These are phyloP conservation scores for Xylariaceae sp. DNA, from an alignment of 2,329 filamentous ascomycete genomes.

Conservation along the genomic window DNA sequence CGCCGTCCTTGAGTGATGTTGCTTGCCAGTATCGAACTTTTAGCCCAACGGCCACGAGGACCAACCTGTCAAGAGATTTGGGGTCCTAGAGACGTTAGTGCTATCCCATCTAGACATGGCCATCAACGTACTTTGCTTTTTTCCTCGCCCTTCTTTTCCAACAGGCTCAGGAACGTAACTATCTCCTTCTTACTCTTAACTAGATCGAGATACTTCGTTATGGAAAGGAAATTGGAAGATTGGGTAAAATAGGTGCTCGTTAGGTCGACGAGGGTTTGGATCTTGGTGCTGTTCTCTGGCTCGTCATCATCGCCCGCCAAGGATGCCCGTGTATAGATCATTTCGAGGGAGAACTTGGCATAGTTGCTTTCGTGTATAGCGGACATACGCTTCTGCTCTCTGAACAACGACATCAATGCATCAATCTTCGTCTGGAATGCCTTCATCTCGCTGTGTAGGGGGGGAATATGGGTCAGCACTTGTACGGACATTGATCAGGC, in stretches of 20 bases:
- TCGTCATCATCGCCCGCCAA: neutral
- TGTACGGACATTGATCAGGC: neutral
- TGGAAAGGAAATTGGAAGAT: conserved; percentile 43
- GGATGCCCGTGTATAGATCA: conserved; percentile 1
- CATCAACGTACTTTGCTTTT: conserved; percentile 30
- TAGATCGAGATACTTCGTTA: conserved; percentile 41
- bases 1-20: conserved; percentile 7
- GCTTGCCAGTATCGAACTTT: conserved; percentile 21
- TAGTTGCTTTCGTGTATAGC: conserved; percentile 8
- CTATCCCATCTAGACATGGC: neutral
- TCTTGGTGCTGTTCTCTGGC: neutral
- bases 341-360: conserved; percentile 3
- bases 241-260: conserved; percentile 35
- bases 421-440: conserved; percentile 3
- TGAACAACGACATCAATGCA: conserved; percentile 1
- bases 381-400: neutral
- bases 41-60: conserved; percentile 15
- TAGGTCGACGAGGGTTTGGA: conserved; percentile 34
- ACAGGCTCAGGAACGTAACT: conserved; percentile 32
- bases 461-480: neutral
- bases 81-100: conserved; percentile 13
- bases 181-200: conserved; percentile 38
- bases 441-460: neutral
- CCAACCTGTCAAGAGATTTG: conserved; percentile 12
- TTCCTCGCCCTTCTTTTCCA: conserved; percentile 18